Percentiles rank a stretch among this genome's conserved stretches.
phyloP scores from a whole-genome alignment of 2,329 filamentous ascomycete species.

The Cryoendolithus antarcticus region DNA sequence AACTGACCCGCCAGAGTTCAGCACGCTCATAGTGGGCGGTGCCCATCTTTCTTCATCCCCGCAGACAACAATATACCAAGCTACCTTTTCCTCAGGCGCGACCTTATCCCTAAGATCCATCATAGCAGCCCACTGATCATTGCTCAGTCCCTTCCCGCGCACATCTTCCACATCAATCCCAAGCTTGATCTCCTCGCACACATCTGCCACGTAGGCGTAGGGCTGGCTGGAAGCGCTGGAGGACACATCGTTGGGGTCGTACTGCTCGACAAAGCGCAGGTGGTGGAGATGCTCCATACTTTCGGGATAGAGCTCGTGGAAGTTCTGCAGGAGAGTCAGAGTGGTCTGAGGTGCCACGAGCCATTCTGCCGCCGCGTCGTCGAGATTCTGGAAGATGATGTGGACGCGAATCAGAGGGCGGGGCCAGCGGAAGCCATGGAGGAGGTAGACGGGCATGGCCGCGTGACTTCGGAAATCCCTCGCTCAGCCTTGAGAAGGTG shows the following conservation, averaged over 20 bases:
- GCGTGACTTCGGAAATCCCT: no score
- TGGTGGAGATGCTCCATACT: conserved; percentile 39
- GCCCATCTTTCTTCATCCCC: conserved; percentile 47
- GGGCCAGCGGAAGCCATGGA: conserved; percentile 88
- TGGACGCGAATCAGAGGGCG: conserved; percentile 68
- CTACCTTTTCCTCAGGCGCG: conserved; percentile 47
- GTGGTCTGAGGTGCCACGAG: conserved; percentile 62
- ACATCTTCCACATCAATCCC: conserved; percentile 44
- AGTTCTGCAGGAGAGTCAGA: conserved; percentile 54
- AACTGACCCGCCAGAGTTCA: no score
- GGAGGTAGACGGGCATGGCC: conserved; percentile 72
- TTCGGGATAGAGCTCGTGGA: conserved; percentile 52
- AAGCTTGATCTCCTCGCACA: conserved; percentile 44
- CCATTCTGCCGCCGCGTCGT: conserved; percentile 79
- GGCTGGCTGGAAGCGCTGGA: conserved; percentile 51
- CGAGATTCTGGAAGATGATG: conserved; percentile 70
- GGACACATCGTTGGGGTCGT: conserved; percentile 56
- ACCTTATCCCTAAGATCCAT: conserved; percentile 46
- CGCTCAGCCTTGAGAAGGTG: no score
- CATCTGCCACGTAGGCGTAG: conserved; percentile 75
- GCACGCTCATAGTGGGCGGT: conserved; percentile 10
- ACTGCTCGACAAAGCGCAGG: conserved; percentile 73
- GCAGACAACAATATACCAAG: conserved; percentile 55
- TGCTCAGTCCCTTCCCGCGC: conserved; percentile 36
- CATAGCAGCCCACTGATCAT: conserved; percentile 41